A percentile compares a stretch with the other conserved stretches of the same genome.
phyloP scores from a whole-genome alignment of 257 asterid genomes.

The Plantago major region DNA sequence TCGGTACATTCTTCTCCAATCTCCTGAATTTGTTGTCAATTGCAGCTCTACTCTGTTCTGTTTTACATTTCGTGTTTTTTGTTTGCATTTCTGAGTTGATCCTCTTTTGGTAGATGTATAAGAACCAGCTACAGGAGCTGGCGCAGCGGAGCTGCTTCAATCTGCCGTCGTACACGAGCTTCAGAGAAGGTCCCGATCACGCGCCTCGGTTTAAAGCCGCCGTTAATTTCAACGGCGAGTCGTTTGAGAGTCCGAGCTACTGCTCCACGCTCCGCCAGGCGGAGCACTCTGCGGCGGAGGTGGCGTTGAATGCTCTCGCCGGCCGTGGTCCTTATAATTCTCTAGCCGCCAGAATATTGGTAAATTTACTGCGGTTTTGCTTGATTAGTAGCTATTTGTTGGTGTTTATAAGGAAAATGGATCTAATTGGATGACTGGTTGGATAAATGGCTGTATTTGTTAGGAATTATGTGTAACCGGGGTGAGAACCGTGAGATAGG shows the following conservation, averaged over 20 bases:
- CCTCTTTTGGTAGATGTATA: slow-evolving; percentile 38
- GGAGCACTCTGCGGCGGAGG: slow-evolving; percentile 90
- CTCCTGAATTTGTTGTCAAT: too few relatives aligned
- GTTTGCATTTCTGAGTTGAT: not conserved
- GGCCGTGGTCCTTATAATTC: slow-evolving; percentile 74
- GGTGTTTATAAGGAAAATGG: not conserved
- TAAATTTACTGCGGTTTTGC: slow-evolving; percentile 11
- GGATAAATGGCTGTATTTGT: too few relatives aligned
- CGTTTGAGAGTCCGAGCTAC: slow-evolving; percentile 73
- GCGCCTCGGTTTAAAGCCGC: slow-evolving; percentile 88
- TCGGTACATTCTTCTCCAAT: too few relatives aligned
- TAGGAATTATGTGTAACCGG: too few relatives aligned
- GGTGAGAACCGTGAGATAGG: too few relatives aligned
- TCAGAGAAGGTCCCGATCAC: slow-evolving; percentile 91
- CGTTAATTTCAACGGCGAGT: slow-evolving; percentile 80
- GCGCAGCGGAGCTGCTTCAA: slow-evolving; percentile 96
- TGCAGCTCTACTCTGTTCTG: too few relatives aligned
- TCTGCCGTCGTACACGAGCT: slow-evolving; percentile 67
- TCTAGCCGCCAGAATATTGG: slow-evolving; percentile 76
- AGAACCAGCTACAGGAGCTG: slow-evolving; percentile 91
- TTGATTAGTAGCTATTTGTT: slow-evolving; percentile 8
- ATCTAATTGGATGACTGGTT: not conserved
- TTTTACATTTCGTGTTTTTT: too few relatives aligned
- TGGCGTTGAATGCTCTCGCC: slow-evolving; percentile 65
- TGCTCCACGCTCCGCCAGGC: slow-evolving; percentile 91